phyloP scores from a whole-genome alignment of 2,329 filamentous ascomycete genomes.

The Sclerotinia sclerotiorum region DNA sequence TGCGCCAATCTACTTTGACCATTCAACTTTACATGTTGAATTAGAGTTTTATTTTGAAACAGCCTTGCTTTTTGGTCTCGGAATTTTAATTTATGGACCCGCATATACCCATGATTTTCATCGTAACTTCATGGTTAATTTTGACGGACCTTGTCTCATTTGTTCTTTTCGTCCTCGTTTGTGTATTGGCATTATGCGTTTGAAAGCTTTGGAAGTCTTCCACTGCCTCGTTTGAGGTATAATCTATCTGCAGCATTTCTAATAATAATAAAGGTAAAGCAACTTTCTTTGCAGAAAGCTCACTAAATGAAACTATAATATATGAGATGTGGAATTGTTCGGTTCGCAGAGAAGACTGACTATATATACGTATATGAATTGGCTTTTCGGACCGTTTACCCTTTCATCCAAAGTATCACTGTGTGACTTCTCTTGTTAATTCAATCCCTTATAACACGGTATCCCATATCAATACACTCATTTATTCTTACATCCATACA shows the following conservation, averaged over 20 bases:
- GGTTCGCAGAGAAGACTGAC: not conserved
- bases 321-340: not conserved
- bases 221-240: not conserved
- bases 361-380: slow-evolving; percentile 14
- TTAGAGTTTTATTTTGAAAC: slow-evolving; percentile 7
- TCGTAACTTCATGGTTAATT: not conserved
- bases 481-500: not conserved
- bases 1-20: not conserved
- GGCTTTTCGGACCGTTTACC: not conserved
- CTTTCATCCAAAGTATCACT: slow-evolving; percentile 20
- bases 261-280: not conserved
- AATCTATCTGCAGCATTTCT: slow-evolving; percentile 4
- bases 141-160: not conserved
- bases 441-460: slow-evolving; percentile 11
- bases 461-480: not conserved
- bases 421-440: slow-evolving; percentile 2
- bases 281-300: not conserved
- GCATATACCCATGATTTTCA: not conserved
- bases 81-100: not conserved
- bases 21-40: not conserved
- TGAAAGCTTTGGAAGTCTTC: not conserved
- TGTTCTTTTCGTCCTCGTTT: not conserved
- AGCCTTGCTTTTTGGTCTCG: not conserved
- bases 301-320: not conserved
- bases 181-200: not conserved